Evolutionary conservation across 768 basidiomycete genomes (phyloP), one percentile per base, ranked within the genome.

Genomic region (Mycena albidolilacea): DNA sequence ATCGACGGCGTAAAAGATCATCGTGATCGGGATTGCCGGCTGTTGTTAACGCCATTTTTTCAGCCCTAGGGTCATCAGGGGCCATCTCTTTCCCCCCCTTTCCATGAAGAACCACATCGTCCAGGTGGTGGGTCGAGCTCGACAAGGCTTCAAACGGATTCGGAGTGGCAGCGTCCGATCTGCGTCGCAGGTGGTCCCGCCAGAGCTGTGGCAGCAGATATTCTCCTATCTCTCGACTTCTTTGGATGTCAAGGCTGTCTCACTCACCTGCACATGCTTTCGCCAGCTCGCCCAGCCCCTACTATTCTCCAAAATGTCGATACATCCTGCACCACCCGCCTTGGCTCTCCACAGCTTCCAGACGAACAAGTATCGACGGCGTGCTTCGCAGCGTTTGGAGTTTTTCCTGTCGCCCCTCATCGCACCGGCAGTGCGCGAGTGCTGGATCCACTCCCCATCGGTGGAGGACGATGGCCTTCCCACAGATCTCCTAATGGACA

Each of bases 91-190:
- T 17, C 37, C 50, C 44, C 39, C 41, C 21, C n/a, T 21, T 58
- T 30, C 59, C 48, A 76, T 76, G 75, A 76, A 73, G 66, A 72
- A 76, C 50, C 75, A 75, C 35, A 55, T 75, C 43, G 71, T 75
- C 71, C 65, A 67, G 60, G 74, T 64, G 50, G 75, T 76, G 8
- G 75, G 73, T 52, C 75, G 75, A 11, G 75, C 75, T 39, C 46
- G 71, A 54, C 71, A 72, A 5, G 75, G 75, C 63, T 76, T 76
- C 71, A 76, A 76, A 50, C 75, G 75, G 52, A 48, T 69, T 10
- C 19, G 75, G 41, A 72, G 74, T 43, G 74, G 74, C 2, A 64
- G 59, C 39, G 23, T 65, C 0, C 30, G 30, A 30, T 64, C 70
- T 8, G 8, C 37, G 23, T 64, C 66, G 2, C 70, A 58, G 67